phyloP scores from a whole-genome alignment of 352 stramenopile genomes.

The Phytophthora litchii region DNA sequence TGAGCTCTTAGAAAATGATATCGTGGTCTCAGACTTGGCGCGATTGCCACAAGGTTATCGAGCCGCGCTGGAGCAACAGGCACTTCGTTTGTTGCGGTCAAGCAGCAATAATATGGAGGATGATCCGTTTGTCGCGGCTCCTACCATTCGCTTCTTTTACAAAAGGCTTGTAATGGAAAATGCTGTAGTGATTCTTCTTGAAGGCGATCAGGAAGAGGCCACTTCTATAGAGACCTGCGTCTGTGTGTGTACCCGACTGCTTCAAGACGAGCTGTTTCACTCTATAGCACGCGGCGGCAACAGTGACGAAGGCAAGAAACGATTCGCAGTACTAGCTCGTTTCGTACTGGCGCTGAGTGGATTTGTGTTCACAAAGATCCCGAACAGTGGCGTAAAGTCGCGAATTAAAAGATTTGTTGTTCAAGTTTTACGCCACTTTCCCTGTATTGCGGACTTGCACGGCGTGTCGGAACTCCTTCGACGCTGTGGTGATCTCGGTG shows the following conservation, averaged over 20 bases:
- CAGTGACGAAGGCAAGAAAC: slow-evolving; percentile 13
- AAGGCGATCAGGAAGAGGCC: slow-evolving; percentile 21
- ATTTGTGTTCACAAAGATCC: slow-evolving; percentile 38
- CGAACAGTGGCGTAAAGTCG: slow-evolving; percentile 19
- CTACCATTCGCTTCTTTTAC: slow-evolving; percentile 52
- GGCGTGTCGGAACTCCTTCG: slow-evolving; percentile 27
- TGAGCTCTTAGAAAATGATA: slow-evolving; percentile 50
- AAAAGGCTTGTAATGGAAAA: slow-evolving; percentile 61
- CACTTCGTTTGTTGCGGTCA: slow-evolving; percentile 47
- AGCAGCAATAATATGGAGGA: slow-evolving; percentile 35
- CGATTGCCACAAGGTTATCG: slow-evolving; percentile 44
- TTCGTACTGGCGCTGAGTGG: slow-evolving; percentile 41
- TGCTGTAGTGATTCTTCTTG: slow-evolving; percentile 39
- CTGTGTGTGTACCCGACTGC: slow-evolving; percentile 43
- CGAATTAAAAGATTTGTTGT: slow-evolving; percentile 41
- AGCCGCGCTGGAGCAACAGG: slow-evolving; percentile 51
- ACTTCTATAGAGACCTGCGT: slow-evolving; percentile 43
- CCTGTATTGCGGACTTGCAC: slow-evolving; percentile 27
- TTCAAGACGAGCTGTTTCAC: slow-evolving; percentile 64
- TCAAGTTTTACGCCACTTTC: slow-evolving; percentile 38
- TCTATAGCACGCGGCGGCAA: slow-evolving; percentile 11
- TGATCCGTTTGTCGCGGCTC: slow-evolving; percentile 27
- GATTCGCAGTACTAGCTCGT: slow-evolving; percentile 37
- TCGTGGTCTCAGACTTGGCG: slow-evolving; percentile 43
- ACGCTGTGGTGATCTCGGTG: slow-evolving; percentile 15